Base-by-base conservation (phyloP, 2,329 filamentous ascomycete species). In the Cryphonectria carpinicola region DNA sequence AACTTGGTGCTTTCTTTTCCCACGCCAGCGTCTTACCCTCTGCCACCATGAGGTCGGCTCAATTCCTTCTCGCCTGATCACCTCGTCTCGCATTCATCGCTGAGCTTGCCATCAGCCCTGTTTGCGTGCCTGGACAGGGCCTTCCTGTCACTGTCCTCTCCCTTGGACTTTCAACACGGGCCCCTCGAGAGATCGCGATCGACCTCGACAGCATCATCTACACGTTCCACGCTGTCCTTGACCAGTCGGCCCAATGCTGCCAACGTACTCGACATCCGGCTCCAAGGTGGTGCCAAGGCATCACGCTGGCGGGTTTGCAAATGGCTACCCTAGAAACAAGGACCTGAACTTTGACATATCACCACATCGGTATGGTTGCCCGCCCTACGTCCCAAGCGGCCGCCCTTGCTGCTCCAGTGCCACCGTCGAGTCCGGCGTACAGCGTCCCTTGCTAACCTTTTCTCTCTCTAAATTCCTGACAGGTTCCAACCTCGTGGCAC, bases 401-500 rank as follows among this genome's bases (percentile, higher is more conserved):
- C 74, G 70, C 77, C 22, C 70, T 67, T 25, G 35, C 49, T 54
- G 14, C 41, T 41, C n/a, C 28, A 43, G 67, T 70, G 49, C 58
- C 69, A 39, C 32, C 64, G 19, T 54, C 43, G 11, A 39, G 32
- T 22, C 37, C 1, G 37, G 60, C 11, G 46, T 22, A 64, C 62
- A 41, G 46, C 67, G 39, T 0, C 22, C 25, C 8, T 68, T 17
- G 73, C 75, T 77, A 67, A 77, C 72, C 35, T 62, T 28, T 66
- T 43, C 43, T 49, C 43, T 46, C 46, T 49, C 49, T 61, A 71
- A 13, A 10, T 66, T n/a, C 69, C n/a, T 43, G 73, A 66, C 78
- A 96, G 93, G 83, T 98, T 97, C 77, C 93, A 96, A 81, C 93
- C 95, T 72, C 91, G 94, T 79, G 88, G 92, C 76, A 88, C 93